Percentiles rank a stretch among this genome's conserved stretches.
These are phyloP conservation scores for Biancaea sappan DNA, from an alignment of 306 rosid species.

Conservation along the genomic window DNA sequence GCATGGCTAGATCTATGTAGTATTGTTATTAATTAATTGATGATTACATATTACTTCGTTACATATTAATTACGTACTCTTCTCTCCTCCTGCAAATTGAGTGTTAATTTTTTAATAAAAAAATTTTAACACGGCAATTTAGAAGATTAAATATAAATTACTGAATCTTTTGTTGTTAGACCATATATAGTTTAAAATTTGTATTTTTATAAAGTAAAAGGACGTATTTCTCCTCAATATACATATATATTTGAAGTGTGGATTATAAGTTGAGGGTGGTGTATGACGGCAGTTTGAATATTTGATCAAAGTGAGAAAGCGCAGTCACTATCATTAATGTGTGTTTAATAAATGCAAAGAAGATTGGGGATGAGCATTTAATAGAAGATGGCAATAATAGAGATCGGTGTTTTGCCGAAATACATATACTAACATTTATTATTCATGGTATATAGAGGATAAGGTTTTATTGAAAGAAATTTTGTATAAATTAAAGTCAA, in stretches of 20 bases:
- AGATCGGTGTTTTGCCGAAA: conserved; percentile 47
- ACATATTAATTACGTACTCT: too few species aligned
- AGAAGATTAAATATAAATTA: too few species aligned
- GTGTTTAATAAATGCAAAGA: conserved; percentile 34
- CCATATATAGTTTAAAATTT: background rate
- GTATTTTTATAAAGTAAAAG: background rate
- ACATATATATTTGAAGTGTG: background rate
- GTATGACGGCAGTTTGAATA: background rate
- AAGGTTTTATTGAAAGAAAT: conserved; percentile 13
- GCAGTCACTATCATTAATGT: conserved; percentile 22
- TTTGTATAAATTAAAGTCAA: too few species aligned
- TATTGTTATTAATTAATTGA: too few species aligned
- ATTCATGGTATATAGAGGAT: background rate
- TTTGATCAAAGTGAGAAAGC: background rate
- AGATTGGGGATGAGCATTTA: conserved; percentile 44
- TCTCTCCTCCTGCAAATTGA: too few species aligned
- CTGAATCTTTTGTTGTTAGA: too few species aligned
- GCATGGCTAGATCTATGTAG: too few species aligned
- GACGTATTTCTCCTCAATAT: background rate
- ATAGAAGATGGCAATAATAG: conserved; percentile 48
- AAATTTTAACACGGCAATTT: too few species aligned
- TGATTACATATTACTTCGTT: too few species aligned
- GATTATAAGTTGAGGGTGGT: too few species aligned
- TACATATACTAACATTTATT: conserved; percentile 40
- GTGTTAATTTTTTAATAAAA: too few species aligned